Conservation (phyloP, 73 alveolate genomes). For the Tetrahymena borealis region DNA sequence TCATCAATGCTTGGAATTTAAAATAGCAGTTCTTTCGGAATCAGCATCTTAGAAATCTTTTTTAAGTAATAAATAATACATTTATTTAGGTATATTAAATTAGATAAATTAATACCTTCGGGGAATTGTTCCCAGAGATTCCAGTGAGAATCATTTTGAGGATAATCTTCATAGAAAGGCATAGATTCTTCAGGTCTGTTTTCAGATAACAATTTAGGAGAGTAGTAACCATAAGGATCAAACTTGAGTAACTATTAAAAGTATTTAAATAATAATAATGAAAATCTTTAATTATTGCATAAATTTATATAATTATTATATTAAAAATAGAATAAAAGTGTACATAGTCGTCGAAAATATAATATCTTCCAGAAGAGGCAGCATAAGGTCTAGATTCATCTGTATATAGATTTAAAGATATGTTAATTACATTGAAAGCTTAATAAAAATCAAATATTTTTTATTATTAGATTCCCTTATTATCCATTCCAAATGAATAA, state of each 20-base stretch:
- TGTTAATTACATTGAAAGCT: background rate
- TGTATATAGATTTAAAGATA: background rate
- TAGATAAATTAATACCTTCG: background rate
- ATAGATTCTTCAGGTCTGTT: constrained; percentile 8
- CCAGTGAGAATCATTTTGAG: constrained; percentile 15
- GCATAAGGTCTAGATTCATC: constrained; percentile 50
- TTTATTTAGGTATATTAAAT: background rate
- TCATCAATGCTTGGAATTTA: background rate
- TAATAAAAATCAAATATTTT: background rate
- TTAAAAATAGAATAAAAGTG: background rate
- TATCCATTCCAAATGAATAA: no score
- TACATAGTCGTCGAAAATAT: constrained; percentile 13
- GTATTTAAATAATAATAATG: background rate
- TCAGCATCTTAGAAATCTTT: background rate
- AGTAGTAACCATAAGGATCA: constrained; percentile 35
- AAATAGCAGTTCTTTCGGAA: background rate
- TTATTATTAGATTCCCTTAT: no score
- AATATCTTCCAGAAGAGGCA: constrained; percentile 25
- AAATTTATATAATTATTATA: no score
- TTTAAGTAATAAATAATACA: background rate
- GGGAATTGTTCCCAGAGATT: constrained; percentile 2
- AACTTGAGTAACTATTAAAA: background rate
- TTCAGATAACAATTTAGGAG: constrained; percentile 23
- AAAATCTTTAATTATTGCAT: no score
- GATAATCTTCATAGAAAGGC: constrained; percentile 41